A percentile compares a stretch with the other conserved stretches of the same genome.
Evolutionary conservation across 345 rosid genomes (phyloP).

Genomic region (Eucalyptus cladocalyx): DNA sequence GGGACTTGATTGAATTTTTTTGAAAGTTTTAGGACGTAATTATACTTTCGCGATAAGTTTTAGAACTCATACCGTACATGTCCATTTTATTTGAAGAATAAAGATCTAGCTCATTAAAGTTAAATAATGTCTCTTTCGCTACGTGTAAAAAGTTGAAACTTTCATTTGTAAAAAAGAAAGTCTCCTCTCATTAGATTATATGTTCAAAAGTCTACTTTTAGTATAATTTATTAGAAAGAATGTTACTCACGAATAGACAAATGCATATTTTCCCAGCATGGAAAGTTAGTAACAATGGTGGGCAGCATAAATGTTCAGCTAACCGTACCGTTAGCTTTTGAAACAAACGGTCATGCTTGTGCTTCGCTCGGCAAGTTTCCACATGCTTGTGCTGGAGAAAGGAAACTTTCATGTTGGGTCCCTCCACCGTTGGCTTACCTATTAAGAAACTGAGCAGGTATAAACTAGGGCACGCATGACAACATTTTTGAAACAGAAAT

Average conservation of each 20-base stretch:
- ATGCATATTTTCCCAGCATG: not conserved
- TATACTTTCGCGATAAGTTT: accelerated
- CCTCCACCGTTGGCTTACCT: too few species aligned
- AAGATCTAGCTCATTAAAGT: not conserved
- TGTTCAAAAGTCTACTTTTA: too few species aligned
- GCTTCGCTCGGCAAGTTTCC: too few species aligned
- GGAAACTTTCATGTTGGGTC: too few species aligned
- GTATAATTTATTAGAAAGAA: too few species aligned
- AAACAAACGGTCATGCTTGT: too few species aligned
- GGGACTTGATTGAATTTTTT: too few species aligned
- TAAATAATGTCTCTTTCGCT: not conserved
- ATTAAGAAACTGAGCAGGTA: too few species aligned
- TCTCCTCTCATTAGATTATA: not conserved
- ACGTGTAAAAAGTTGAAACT: not conserved
- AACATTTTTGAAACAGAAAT: too few species aligned
- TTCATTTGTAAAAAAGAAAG: not conserved
- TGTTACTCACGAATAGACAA: not conserved
- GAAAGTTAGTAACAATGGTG: not conserved
- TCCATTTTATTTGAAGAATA: not conserved
- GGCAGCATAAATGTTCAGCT: not conserved
- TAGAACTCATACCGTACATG: accelerated
- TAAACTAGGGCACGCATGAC: too few species aligned
- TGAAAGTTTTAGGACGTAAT: accelerated
- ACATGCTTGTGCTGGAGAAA: too few species aligned
- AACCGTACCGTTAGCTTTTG: too few species aligned